A percentile compares a stretch with the other conserved stretches of the same genome.
These are phyloP conservation scores for Stagonosporopsis rhizophila DNA, from an alignment of 2,329 filamentous ascomycete genomes.

Conservation along the genomic window DNA sequence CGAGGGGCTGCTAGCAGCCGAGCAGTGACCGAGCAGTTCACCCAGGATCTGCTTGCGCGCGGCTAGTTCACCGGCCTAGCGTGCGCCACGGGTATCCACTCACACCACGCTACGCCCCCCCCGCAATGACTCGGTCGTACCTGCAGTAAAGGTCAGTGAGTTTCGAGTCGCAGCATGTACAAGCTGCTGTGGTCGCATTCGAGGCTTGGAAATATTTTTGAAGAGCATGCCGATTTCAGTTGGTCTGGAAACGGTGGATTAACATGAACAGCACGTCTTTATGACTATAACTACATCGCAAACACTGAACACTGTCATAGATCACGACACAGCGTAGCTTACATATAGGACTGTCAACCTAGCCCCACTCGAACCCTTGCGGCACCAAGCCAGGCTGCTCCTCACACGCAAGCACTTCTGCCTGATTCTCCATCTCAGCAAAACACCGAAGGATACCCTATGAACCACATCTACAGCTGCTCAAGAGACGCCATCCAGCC, in stretches of 20 bases:
- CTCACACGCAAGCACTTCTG: background rate
- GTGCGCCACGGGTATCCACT: conserved; percentile 14
- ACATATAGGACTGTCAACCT: background rate
- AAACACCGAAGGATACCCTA: background rate
- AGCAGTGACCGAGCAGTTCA: conserved; percentile 9
- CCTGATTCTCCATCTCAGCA: background rate
- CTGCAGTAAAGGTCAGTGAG: background rate
- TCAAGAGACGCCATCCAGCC: background rate
- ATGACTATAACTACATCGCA: background rate
- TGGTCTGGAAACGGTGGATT: background rate
- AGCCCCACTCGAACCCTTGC: background rate
- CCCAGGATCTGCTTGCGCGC: conserved; percentile 6
- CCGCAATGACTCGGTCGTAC: conserved; percentile 6
- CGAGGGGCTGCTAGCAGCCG: background rate
- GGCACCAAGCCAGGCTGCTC: background rate
- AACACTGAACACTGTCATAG: too few species aligned
- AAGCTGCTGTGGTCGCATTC: background rate
- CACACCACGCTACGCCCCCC: conserved; percentile 9
- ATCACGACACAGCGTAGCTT: background rate
- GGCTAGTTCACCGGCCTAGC: conserved; percentile 11
- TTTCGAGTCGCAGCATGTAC: background rate
- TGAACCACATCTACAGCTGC: background rate
- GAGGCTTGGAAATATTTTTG: background rate
- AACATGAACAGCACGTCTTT: background rate
- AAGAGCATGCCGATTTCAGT: background rate